Base-by-base conservation (phyloP, 805 yeast genomes). In the Ogataea siamensis region DNA sequence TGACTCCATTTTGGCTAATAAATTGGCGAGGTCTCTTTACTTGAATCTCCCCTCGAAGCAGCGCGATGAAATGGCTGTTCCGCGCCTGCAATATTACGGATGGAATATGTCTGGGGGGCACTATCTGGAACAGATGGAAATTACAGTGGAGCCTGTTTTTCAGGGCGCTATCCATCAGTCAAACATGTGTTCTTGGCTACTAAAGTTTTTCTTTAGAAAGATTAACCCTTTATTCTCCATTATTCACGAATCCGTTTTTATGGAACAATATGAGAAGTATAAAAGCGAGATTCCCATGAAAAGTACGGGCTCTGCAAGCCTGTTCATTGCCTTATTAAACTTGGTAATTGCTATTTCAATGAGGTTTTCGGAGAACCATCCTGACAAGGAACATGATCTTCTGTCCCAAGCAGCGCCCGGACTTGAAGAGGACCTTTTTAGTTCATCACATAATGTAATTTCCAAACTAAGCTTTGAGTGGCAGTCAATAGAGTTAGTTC, bases 281-380 rank as follows among this genome's bases (percentile, higher is more conserved):
- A n/a, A n/a, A n/a, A n/a, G n/a, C n/a, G n/a, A n/a, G n/a, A n/a
- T n/a, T n/a, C n/a, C n/a, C n/a, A n/a, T n/a, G n/a, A n/a, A n/a
- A n/a, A n/a, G n/a, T n/a, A n/a, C n/a, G n/a, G n/a, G n/a, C n/a
- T n/a, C 17, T 26, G 67, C 76, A 1, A 66, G 71, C 42, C 57
- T 80, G 31, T 80, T 76, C 46, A 63, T 66, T 16, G 80, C 83
- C 1, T 64, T 74, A 38, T 57, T 76, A 14, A 66, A 69, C 47
- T 47, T 78, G 32, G 67, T 76, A 2, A 64, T 69, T 40, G 75
- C 80, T 2, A 56, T 73, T 7, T 55, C 80, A 4, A 60, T 80
- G 37, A 58, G 86, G 23, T 77, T 71, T 51, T 54, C 64, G 5
- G 32, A 4, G 83, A 78, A 46, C 64, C 64, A 21, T 38, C 37